Conservation (phyloP, 306 rosid genomes). For the Cajanus cajan region DNA sequence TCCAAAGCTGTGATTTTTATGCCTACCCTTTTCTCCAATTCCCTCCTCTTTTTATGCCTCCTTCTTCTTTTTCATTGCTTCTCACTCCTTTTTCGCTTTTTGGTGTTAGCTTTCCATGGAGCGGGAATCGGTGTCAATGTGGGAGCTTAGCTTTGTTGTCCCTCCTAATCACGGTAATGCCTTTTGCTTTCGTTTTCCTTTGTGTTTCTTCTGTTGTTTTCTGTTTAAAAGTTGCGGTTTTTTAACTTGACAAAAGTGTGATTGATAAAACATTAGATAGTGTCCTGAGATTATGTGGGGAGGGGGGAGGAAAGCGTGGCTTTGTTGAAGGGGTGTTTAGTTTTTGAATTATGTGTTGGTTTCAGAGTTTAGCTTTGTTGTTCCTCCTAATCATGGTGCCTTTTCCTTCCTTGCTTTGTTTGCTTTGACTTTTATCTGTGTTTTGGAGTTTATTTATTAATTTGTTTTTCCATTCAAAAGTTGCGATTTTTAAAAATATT, state of each 20-base stretch:
- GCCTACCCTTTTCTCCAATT: neutral
- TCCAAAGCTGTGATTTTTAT: conserved; percentile 70
- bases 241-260: neutral
- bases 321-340: neutral
- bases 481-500: neutral
- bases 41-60: neutral
- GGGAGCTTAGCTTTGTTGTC: conserved; percentile 98
- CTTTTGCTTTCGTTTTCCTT: neutral
- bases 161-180: conserved; percentile 92
- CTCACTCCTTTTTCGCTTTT: neutral
- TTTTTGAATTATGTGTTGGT: conserved; percentile 26
- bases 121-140: conserved; percentile 91
- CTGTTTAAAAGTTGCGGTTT: neutral
- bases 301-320: neutral
- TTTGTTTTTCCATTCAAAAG: neutral
- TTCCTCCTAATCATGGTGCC: neutral
- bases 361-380: conserved; percentile 42
- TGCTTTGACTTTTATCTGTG: neutral
- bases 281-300: neutral
- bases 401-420: neutral
- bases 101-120: conserved; percentile 73
- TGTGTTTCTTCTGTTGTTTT: neutral
- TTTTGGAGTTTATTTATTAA: neutral
- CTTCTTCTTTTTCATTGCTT: neutral
- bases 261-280: conserved; percentile 12